phyloP scores from a whole-genome alignment of 192 early-diverging fungal species.

The Linnemannia zychae region DNA sequence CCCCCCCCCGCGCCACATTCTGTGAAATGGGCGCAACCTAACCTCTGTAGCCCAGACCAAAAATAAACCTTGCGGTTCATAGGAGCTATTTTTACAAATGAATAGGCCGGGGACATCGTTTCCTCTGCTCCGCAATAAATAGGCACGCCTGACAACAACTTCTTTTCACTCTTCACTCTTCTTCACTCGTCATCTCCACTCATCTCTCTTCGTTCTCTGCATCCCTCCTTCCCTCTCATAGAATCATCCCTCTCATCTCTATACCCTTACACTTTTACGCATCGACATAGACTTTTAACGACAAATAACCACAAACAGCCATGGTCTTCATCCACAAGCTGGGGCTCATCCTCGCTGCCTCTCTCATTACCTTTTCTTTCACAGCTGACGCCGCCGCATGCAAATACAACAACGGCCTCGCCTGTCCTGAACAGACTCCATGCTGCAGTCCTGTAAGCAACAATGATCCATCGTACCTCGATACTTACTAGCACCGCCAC shows the following conservation, averaged over 20 bases:
- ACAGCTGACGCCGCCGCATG: constrained; percentile 34
- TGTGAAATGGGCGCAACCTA: not conserved
- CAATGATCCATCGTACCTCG: not conserved
- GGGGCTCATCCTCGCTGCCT: constrained; percentile 27
- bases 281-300: not conserved
- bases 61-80: not conserved
- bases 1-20: not conserved
- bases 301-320: not conserved
- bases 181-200: not conserved
- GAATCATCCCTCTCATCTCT: not conserved
- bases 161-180: not conserved
- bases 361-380: constrained; percentile 19
- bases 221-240: not conserved
- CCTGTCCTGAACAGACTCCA: constrained; percentile 39
- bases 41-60: not conserved
- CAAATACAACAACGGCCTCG: constrained; percentile 45
- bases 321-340: constrained; percentile 41
- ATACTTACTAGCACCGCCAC: not conserved
- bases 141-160: not conserved
- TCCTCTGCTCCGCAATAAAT: not conserved
- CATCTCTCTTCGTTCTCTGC: too few species aligned
- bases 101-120: not conserved
- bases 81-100: not conserved
- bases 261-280: not conserved
- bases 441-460: constrained; percentile 49